phyloP scores from a whole-genome alignment of 169 alveolate species.

The Miamiensis avidus region DNA sequence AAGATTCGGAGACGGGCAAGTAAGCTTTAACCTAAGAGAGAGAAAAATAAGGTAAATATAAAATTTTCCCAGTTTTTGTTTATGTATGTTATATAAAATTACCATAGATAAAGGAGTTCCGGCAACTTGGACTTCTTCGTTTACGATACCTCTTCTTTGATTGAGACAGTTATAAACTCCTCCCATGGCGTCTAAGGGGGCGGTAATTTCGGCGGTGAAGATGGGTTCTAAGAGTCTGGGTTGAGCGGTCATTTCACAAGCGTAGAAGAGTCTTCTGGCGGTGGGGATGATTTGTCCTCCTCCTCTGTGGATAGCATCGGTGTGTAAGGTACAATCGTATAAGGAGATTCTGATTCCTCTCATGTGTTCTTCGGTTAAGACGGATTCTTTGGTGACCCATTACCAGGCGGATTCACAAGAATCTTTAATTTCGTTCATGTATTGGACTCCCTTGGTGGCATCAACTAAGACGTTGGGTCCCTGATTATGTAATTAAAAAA shows the following conservation, averaged over 20 bases:
- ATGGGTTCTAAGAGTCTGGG: slow-evolving; percentile 99
- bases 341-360: slow-evolving; percentile 98
- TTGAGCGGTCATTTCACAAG: slow-evolving; percentile 95
- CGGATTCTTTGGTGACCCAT: slow-evolving; percentile 99
- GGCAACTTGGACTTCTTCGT: slow-evolving; percentile 96
- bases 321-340: slow-evolving; percentile 97
- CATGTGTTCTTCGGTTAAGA: slow-evolving; percentile 98
- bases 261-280: slow-evolving; percentile 95
- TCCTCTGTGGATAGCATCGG: slow-evolving; percentile 99
- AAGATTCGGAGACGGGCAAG: slow-evolving; percentile 99
- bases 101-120: slow-evolving; percentile 98
- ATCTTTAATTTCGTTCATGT: slow-evolving; percentile 98
- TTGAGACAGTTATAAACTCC: slow-evolving; percentile 97
- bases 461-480: slow-evolving; percentile 99
- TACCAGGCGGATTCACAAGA: slow-evolving; percentile 99
- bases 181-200: slow-evolving; percentile 97
- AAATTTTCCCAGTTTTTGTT: too few relatives aligned
- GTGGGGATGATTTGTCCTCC: slow-evolving; percentile 99
- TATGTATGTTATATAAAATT: background rate
- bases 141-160: slow-evolving; percentile 98
- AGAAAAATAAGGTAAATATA: background rate
- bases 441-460: slow-evolving; percentile 97
- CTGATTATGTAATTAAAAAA: too few relatives aligned
- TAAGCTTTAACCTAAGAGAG: slow-evolving; percentile 89
- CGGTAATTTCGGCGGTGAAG: slow-evolving; percentile 97